Evolutionary conservation across 768 basidiomycete genomes (phyloP).

Genomic region (Lactarius hengduanensis): DNA sequence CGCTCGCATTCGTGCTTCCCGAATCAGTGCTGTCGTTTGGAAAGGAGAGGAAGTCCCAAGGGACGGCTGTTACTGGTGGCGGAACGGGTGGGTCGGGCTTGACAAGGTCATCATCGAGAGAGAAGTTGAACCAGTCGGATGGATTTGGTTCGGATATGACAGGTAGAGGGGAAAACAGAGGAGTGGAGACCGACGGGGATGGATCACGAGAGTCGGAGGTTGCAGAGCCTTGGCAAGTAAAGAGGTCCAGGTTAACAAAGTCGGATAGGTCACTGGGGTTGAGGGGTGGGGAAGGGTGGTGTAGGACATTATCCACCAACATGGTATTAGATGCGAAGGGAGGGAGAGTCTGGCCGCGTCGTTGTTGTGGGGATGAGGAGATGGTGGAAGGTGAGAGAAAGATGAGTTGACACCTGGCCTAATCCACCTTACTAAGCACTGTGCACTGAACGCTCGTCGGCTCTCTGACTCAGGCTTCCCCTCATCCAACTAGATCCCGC

Average conservation of each 20-base stretch:
- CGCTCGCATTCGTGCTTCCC: conserved; percentile 16
- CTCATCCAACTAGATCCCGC: neutral
- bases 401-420: conserved; percentile 10
- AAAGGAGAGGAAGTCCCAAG: conserved; percentile 43
- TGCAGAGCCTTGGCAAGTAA: conserved; percentile 18
- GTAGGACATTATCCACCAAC: conserved; percentile 21
- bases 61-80: conserved; percentile 33
- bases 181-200: conserved; percentile 24
- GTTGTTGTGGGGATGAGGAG: conserved; percentile 11
- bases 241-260: conserved; percentile 29
- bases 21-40: conserved; percentile 33
- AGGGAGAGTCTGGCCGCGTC: neutral
- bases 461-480: neutral
- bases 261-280: conserved; percentile 25
- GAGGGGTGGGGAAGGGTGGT: conserved; percentile 18
- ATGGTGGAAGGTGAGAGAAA: conserved; percentile 20
- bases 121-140: conserved; percentile 33
- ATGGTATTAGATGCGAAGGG: conserved; percentile 10
- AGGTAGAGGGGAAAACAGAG: conserved; percentile 28
- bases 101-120: conserved; percentile 34
- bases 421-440: conserved; percentile 16
- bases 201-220: conserved; percentile 28
- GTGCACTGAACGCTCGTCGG: neutral
- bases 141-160: conserved; percentile 20
- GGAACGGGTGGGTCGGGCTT: conserved; percentile 35